Evolutionary conservation across 2,329 filamentous ascomycete species (phyloP).

Genomic region (Thermoascus crustaceus): DNA sequence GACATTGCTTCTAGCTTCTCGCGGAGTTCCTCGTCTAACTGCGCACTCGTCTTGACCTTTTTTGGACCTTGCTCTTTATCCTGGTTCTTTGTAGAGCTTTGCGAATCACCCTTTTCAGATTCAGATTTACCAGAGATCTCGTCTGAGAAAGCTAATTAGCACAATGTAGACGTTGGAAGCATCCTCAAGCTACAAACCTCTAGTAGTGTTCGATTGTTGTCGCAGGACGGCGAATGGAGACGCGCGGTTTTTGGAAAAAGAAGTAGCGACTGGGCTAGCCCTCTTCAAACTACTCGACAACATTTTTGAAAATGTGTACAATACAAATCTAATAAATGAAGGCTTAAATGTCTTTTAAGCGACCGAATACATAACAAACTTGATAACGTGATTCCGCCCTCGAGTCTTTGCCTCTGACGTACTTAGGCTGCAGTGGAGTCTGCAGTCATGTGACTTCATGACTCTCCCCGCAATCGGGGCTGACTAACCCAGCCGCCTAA

Average conservation of each 20-base stretch:
- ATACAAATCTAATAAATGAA: too few species aligned
- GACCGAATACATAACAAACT: too few species aligned
- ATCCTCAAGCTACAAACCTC: too few species aligned
- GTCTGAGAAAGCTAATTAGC: too few species aligned
- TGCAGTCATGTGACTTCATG: background rate
- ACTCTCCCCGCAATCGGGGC: background rate
- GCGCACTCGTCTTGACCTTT: slow-evolving; percentile 48
- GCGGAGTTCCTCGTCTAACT: slow-evolving; percentile 60
- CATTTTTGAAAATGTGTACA: background rate
- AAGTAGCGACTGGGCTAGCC: background rate
- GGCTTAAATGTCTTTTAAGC: too few species aligned
- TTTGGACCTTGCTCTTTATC: slow-evolving; percentile 10
- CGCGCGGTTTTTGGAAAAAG: background rate
- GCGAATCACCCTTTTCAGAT: background rate
- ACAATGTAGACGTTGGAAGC: too few species aligned
- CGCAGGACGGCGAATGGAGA: background rate
- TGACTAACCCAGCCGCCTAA: background rate
- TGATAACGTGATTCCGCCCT: too few species aligned
- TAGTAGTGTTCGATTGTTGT: background rate
- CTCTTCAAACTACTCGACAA: background rate
- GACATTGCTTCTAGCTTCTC: slow-evolving; percentile 58
- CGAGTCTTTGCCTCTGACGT: too few species aligned
- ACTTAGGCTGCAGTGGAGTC: too few species aligned
- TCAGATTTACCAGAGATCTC: too few species aligned
- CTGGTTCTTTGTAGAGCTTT: background rate